phyloP scores from a whole-genome alignment of 768 basidiomycete genomes.

The Kwoniella newhampshirensis region DNA sequence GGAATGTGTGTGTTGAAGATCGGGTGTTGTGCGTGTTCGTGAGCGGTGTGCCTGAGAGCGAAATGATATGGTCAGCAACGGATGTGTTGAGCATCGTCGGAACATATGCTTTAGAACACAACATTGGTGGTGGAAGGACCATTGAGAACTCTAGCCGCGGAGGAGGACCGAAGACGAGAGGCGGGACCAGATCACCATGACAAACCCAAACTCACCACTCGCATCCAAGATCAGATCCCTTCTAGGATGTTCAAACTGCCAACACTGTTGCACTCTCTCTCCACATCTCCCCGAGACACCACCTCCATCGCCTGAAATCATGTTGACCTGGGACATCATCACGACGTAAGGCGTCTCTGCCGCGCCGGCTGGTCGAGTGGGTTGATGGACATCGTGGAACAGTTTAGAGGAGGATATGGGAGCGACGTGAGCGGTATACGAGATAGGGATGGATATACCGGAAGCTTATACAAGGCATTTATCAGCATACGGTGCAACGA shows the following conservation, averaged over 20 bases:
- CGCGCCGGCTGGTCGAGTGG: constrained; percentile 59
- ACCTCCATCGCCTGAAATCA: constrained; percentile 74
- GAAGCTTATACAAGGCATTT: too few species aligned
- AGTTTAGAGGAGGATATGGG: constrained; percentile 92
- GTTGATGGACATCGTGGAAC: constrained; percentile 72
- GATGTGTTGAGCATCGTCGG: background rate
- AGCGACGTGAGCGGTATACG: constrained; percentile 91
- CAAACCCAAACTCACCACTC: constrained; percentile 67
- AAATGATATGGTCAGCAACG: background rate
- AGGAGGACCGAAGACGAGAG: too few species aligned
- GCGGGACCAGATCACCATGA: too few species aligned
- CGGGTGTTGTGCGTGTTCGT: constrained; percentile 97
- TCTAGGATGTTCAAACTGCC: constrained; percentile 94
- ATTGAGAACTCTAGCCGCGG: too few species aligned
- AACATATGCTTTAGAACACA: too few species aligned
- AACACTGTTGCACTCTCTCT: constrained; percentile 84
- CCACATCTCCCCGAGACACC: constrained; percentile 68
- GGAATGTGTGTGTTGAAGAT: constrained; percentile 78
- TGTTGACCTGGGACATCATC: constrained; percentile 92
- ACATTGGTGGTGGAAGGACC: too few species aligned
- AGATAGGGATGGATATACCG: constrained; percentile 93
- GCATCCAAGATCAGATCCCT: constrained; percentile 72
- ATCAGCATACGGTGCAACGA: background rate
- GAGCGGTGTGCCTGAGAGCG: constrained; percentile 68
- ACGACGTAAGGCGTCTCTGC: constrained; percentile 97